Evolutionary conservation across 805 yeast genomes (phyloP), one percentile per base, ranked within the genome.

Genomic region (Starmerella sirachaensis): DNA sequence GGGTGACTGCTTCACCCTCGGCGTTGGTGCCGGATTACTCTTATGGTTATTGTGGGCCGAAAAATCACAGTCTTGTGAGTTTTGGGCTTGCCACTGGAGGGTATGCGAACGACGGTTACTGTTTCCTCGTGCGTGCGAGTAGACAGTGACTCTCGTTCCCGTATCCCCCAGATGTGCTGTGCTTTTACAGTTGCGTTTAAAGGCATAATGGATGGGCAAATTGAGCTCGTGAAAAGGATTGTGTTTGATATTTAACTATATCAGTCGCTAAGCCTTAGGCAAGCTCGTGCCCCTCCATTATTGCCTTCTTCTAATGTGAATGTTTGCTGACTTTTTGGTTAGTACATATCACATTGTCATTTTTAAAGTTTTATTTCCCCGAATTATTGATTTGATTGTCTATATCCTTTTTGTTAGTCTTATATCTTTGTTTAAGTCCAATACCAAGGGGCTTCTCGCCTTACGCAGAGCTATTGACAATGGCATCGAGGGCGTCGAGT

Each of bases 401-500:
- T n/a, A n/a, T n/a, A n/a, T n/a, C n/a, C n/a, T n/a, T n/a, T n/a
- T n/a, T n/a, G 24, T 21, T 21, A 21, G 24, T 7, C 24, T 5
- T 22, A 31, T 8, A 20, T 16, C 6, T 7, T 21, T 9, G 14
- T n/a, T 5, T 9, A 29, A 12, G 18, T 17, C 7, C 12, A 27
- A 22, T 22, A 8, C 12, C 8, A 12, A 8, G 25, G 8, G 25
- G 12, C 25, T 22, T 22, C 12, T 22, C 8, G 25, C 12, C 25
- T 12, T 22, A 22, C 12, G 25, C 25, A 12, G 25, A 28, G 33
- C 8, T 24, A 16, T 32, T 5, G 2, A 30, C 40, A 12, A 29
- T 24, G 26, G 22, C 33, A 14, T 50, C 52, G 19, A 51, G 41
- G 13, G 30, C 41, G 11, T 45, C 58, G 32, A 88, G 63, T 61